Percentiles rank a stretch among this genome's conserved stretches.
phyloP scores from a whole-genome alignment of 2,329 filamentous ascomycete species.

The Botryotinia convoluta region DNA sequence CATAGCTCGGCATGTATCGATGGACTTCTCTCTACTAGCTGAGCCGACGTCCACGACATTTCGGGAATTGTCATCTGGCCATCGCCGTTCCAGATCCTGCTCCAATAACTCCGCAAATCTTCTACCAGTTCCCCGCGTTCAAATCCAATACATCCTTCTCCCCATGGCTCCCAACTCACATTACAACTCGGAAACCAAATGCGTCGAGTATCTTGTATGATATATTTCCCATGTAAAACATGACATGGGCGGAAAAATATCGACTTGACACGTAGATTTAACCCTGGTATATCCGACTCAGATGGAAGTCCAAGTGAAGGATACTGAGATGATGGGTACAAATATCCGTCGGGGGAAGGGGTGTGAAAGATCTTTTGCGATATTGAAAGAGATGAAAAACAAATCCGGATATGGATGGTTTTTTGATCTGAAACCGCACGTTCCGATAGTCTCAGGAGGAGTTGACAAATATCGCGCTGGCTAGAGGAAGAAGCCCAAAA shows the following conservation, averaged over 20 bases:
- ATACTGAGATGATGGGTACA: constrained; percentile 57
- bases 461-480: constrained; percentile 49
- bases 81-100: constrained; percentile 13
- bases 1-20: constrained; percentile 64
- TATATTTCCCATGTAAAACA: constrained; percentile 85
- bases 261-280: constrained; percentile 71
- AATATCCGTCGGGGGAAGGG: constrained; percentile 57
- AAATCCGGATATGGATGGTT: constrained; percentile 54
- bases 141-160: constrained; percentile 72
- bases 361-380: constrained; percentile 73
- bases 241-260: constrained; percentile 78
- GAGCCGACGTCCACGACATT: neutral
- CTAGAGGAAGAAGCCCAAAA: constrained; percentile 73
- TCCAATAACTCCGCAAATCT: constrained; percentile 33
- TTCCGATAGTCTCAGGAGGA: constrained; percentile 53
- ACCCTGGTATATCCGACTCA: constrained; percentile 50
- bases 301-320: constrained; percentile 60
- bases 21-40: constrained; percentile 45
- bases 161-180: constrained; percentile 84
- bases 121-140: constrained; percentile 56
- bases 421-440: constrained; percentile 39
- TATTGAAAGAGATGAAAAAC: constrained; percentile 68
- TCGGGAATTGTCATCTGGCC: constrained; percentile 6
- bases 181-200: constrained; percentile 79
- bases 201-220: constrained; percentile 65